Conservation (phyloP, 805 yeast species). For the Phaffomyces opuntiae region DNA sequence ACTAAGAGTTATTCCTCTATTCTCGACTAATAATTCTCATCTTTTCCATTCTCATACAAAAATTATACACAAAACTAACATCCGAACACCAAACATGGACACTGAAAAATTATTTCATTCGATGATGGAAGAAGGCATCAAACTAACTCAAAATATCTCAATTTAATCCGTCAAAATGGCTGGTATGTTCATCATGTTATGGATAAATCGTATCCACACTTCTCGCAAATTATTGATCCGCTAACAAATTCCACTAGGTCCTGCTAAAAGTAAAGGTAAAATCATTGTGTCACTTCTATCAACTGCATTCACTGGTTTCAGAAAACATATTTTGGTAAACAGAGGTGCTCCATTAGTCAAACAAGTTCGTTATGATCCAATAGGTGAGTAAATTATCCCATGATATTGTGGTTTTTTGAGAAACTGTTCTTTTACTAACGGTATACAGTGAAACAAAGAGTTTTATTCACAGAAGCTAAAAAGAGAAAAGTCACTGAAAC, state of each 20-base stretch:
- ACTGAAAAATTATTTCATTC: background rate
- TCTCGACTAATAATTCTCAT: too few relatives aligned
- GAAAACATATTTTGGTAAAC: constrained; percentile 72
- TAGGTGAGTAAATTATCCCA: constrained; percentile 29
- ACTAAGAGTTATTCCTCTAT: too few relatives aligned
- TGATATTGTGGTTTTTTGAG: background rate
- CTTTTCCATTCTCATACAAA: too few relatives aligned
- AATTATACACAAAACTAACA: too few relatives aligned
- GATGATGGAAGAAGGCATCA: background rate
- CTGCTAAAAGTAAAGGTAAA: constrained; percentile 63
- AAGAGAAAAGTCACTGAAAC: constrained; percentile 60
- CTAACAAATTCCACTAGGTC: constrained; percentile 14
- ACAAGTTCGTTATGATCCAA: constrained; percentile 82
- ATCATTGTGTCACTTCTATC: constrained; percentile 83
- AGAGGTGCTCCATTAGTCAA: constrained; percentile 74
- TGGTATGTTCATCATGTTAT: constrained; percentile 5
- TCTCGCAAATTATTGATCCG: too few relatives aligned
- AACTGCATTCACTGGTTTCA: constrained; percentile 84
- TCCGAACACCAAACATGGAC: background rate
- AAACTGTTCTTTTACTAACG: background rate
- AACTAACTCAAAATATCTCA: background rate
- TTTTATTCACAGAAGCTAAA: constrained; percentile 80
- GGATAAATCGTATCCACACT: too few relatives aligned
- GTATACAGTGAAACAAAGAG: constrained; percentile 69
- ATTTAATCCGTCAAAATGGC: constrained; percentile 3